A percentile compares a stretch with the other conserved stretches of the same genome.
Evolutionary conservation across 352 stramenopile species (phyloP).

Genomic region (Phytopythium boreale): DNA sequence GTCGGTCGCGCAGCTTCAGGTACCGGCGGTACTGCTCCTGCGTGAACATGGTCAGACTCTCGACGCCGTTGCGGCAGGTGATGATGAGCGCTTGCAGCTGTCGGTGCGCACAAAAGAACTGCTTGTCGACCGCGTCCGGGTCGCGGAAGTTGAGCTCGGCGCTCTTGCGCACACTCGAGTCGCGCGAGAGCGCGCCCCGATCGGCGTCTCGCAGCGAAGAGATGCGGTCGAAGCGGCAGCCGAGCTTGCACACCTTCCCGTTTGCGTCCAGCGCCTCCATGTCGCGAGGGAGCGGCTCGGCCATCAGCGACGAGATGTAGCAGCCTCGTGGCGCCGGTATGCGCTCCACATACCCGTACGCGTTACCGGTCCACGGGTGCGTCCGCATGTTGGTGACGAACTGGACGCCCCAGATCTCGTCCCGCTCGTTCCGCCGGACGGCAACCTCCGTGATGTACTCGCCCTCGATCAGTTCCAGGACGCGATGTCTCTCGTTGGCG

Average conservation of each 20-base stretch:
- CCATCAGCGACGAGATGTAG: conserved; percentile 4
- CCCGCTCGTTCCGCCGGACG: not conserved
- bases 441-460: conserved; percentile 2
- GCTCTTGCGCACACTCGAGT: not conserved
- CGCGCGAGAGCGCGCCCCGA: not conserved
- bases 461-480: not conserved
- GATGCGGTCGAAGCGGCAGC: conserved; percentile 3
- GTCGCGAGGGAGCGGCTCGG: not conserved
- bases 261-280: not conserved
- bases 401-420: not conserved
- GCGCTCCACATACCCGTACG: not conserved
- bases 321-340: not conserved
- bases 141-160: conserved; percentile 3
- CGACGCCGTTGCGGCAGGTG: conserved; percentile 1
- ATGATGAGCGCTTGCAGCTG: conserved; percentile 3
- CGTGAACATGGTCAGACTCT: not conserved
- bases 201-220: not conserved
- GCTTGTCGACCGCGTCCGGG: conserved; percentile 1
- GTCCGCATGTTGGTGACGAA: conserved; percentile 5
- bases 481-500: not conserved
- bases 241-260: not conserved
- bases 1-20: not conserved
- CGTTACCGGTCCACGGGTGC: not conserved
- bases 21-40: conserved; percentile 5
- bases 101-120: conserved; percentile 1